Evolutionary conservation across 2,329 filamentous ascomycete genomes (phyloP).

Genomic region (Dactylellina parvicollis): DNA sequence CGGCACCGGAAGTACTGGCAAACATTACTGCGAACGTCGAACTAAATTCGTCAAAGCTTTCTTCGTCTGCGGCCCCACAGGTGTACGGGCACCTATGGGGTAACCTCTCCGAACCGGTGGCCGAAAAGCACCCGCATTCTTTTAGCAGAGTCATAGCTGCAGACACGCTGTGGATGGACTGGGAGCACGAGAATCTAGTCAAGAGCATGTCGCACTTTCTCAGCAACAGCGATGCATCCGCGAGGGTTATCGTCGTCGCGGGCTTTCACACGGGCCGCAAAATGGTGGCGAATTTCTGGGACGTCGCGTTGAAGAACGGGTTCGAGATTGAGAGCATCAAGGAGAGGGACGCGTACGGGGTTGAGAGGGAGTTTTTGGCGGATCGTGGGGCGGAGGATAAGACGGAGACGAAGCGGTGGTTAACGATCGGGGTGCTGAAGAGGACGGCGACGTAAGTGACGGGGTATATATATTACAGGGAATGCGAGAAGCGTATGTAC

Average conservation of each 20-base stretch:
- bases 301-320: constrained; percentile 63
- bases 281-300: constrained; percentile 74
- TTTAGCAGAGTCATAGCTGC: constrained; percentile 75
- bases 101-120: constrained; percentile 61
- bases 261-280: constrained; percentile 77
- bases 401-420: constrained; percentile 74
- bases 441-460: constrained; percentile 17
- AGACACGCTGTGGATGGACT: constrained; percentile 80
- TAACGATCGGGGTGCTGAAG: constrained; percentile 70
- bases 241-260: constrained; percentile 72
- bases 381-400: constrained; percentile 72
- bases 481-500: constrained; percentile 24
- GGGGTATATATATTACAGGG: constrained; percentile 19
- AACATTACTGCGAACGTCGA: constrained; percentile 70
- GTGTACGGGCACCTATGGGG: constrained; percentile 75
- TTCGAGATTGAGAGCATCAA: constrained; percentile 73
- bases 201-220: constrained; percentile 73
- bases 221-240: constrained; percentile 60
- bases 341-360: constrained; percentile 75
- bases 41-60: constrained; percentile 64
- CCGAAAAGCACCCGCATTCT: constrained; percentile 59
- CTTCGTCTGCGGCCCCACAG: constrained; percentile 59
- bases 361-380: constrained; percentile 70
- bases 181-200: constrained; percentile 74
- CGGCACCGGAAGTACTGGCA: constrained; percentile 69